Evolutionary conservation across 2,329 filamentous ascomycete genomes (phyloP), one percentile per base, ranked within the genome.

Genomic region (Metarhizium sp.): DNA sequence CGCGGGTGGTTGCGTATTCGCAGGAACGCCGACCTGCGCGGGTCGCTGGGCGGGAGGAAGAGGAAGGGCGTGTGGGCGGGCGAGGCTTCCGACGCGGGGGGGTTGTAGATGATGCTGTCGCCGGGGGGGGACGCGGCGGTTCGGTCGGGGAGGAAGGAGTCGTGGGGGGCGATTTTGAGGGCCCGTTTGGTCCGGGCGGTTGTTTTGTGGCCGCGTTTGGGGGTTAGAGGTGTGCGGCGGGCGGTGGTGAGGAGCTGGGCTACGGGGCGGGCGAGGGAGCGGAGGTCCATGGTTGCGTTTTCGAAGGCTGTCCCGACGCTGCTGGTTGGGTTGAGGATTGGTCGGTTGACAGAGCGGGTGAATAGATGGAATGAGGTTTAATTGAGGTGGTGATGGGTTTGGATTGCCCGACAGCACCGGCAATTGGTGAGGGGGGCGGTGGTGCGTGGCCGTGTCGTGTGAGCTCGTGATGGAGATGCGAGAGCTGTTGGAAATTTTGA

Each of bases 21-120:
- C 45, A 80, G 69, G 66, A 78, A 75, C 50, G 75, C 74, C 53
- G 71, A 69, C 32, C 79, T 77, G 50, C 80, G 77, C 16, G 79
- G 78, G 64, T 84, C 81, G 60, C 65, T 69, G 52, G 73, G 75
- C 54, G 83, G 83, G 34, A 86, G 77, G 70, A 86, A 86, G 66
- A 83, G 79, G 71, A 84, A 78, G 55, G 83, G 83, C n/a, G 83
- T 86, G 71, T 86, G 79, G 63, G 75, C 76, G 56, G 84, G 81
- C n/a, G 80, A 78, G 3, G 78, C 72, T 55, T 75, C 72, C 10
- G 79, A 74, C 16, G 78, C 70, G 30, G 80, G 79, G 45, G 79
- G 80, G 71, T 81, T 82, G 72, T 79, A 82, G 66, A 82, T 75
- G 65, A 82, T 77, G 60, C 70, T 64, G 59, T 69, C 64, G 60